Base-by-base conservation (phyloP, 2,329 filamentous ascomycete species). In the Scytalidium sp. region DNA sequence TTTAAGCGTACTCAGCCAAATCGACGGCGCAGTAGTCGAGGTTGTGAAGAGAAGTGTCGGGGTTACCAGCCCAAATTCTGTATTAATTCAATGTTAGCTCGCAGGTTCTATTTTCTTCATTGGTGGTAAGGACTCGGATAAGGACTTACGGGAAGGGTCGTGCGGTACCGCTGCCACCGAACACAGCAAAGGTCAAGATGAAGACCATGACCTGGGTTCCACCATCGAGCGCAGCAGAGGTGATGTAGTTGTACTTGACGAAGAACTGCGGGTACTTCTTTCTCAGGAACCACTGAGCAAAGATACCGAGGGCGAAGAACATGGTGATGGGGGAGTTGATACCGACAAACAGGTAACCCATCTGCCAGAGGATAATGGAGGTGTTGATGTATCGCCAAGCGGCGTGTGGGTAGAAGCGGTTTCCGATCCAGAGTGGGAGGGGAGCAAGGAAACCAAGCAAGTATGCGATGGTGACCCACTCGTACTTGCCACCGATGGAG, bases 161-260 rank as follows among this genome's bases (percentile, higher is more conserved):
- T 11, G 50, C 47, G 10, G 52, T 56, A 10, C 64, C 62, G 49
- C 52, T 53, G 4, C 56, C 63, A 17, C 64, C 64, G 59, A 70
- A 61, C 39, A 60, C 59, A 3, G 82, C 77, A 59, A 88, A 81
- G 70, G 89, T 87, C 49, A 90, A 83, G 49, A 90, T 65, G 29
- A 90, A 79, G 0, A 85, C 86, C 32, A 78, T 78, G 11, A 89
- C 65, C 13, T 84, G 81, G 8, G 89, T 75, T 13, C 86, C 87
- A 46, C 81, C 81, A 65, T 90, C 87, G 25, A 90, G 71, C 1
- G 83, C 87, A 0, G 86, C 86, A 15, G 85, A 88, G 0, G 85
- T 81, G 61, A 89, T 76, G 64, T 90, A 90, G 71, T 90, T 90
- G 72, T 88, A 90, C 65, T 85, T 83, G 68, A 87, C 71, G 85